Conservation (phyloP, 495 filamentous ascomycete species). For the Talaromyces trachyspermus region DNA sequence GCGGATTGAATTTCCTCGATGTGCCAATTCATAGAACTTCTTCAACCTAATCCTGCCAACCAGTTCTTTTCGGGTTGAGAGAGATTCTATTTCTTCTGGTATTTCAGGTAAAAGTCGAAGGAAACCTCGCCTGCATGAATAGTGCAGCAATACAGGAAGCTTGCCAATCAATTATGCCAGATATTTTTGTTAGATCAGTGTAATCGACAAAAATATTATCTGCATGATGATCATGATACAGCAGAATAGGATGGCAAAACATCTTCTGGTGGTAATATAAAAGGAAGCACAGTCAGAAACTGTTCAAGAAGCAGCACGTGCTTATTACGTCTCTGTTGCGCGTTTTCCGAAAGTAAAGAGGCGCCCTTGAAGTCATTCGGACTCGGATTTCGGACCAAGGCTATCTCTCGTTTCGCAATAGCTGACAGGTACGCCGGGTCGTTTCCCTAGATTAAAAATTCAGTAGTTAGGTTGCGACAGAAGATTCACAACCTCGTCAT, state of each 20-base stretch:
- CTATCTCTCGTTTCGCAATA: too few relatives aligned
- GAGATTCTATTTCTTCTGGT: slow-evolving; percentile 11
- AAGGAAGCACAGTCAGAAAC: slow-evolving; percentile 12
- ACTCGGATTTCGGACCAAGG: too few relatives aligned
- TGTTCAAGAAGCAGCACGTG: slow-evolving; percentile 10
- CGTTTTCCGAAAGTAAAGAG: too few relatives aligned
- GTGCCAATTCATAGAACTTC: slow-evolving; percentile 17
- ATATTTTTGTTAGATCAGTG: slow-evolving; percentile 15
- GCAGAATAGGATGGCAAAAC: slow-evolving; percentile 8
- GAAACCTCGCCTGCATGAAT: slow-evolving; percentile 17
- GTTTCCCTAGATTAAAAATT: too few relatives aligned
- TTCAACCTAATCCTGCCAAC: slow-evolving; percentile 13
- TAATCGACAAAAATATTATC: slow-evolving; percentile 18
- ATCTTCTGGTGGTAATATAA: slow-evolving; percentile 13
- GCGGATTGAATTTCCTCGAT: slow-evolving; percentile 16
- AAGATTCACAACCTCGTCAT: too few relatives aligned
- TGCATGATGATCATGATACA: slow-evolving; percentile 16
- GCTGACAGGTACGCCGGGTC: too few relatives aligned
- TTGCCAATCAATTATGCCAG: slow-evolving; percentile 18
- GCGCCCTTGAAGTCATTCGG: too few relatives aligned
- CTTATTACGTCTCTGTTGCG: too few relatives aligned
- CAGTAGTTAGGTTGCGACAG: too few relatives aligned
- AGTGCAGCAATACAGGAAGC: slow-evolving; percentile 11
- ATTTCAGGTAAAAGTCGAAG: slow-evolving; percentile 15
- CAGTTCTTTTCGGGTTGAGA: slow-evolving; percentile 8